These are phyloP conservation scores for Kockiozyma suomiensis DNA, from an alignment of 805 yeast genomes.

Conservation along the genomic window DNA sequence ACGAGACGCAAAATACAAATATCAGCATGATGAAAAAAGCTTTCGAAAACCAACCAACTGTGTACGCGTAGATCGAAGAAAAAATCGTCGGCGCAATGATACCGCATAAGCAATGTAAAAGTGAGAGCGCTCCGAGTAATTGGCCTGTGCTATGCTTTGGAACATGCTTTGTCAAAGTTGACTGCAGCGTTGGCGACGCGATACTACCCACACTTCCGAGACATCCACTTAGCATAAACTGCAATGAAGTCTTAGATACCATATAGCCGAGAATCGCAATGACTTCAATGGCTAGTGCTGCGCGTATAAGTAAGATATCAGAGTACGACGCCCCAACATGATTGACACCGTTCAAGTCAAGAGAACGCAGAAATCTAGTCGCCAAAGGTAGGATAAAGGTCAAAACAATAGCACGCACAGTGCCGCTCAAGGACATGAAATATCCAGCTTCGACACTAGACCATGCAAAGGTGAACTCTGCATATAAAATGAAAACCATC, in stretches of 20 bases:
- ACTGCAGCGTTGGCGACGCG: conserved; percentile 30
- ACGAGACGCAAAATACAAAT: not conserved
- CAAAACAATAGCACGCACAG: conserved; percentile 37
- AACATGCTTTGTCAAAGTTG: conserved; percentile 32
- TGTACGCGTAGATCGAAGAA: conserved; percentile 12
- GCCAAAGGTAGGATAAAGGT: conserved; percentile 36
- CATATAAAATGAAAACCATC: conserved; percentile 35
- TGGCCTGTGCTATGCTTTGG: conserved; percentile 29
- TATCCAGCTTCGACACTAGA: conserved; percentile 41
- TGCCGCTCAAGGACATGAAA: conserved; percentile 38
- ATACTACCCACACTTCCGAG: conserved; percentile 22
- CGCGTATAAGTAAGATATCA: conserved; percentile 24
- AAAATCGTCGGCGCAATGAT: conserved; percentile 32
- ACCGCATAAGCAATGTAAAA: conserved; percentile 22
- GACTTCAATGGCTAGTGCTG: conserved; percentile 13
- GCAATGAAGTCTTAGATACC: conserved; percentile 5
- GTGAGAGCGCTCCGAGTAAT: conserved; percentile 32
- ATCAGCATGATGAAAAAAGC: conserved; percentile 6
- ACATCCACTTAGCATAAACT: conserved; percentile 14
- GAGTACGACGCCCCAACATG: conserved; percentile 24
- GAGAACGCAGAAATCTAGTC: conserved; percentile 19
- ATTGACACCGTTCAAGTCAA: conserved; percentile 9
- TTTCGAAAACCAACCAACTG: conserved; percentile 24
- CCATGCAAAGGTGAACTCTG: conserved; percentile 41
- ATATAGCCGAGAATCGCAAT: conserved; percentile 5